Evolutionary conservation across 1,139 yeast genomes (phyloP), one percentile per base, ranked within the genome.

Genomic region (Waltiozyma sp.): DNA sequence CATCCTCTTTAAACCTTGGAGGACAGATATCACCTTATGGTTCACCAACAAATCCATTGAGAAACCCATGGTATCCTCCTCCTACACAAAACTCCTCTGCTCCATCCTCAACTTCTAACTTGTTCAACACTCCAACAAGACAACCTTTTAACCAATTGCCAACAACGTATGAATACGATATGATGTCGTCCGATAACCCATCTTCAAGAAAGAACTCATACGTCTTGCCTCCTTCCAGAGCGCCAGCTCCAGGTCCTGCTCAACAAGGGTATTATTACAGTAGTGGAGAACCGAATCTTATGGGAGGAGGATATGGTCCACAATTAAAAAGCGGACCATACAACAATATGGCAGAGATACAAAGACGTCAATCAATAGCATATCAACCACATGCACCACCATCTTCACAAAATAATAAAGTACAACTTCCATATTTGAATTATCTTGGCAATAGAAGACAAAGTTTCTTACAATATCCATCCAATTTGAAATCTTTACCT

Each of bases 361-460:
- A 59, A 38, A 53, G 73, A 49, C 56, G 73, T 41, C 65, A 68
- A 19, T 67, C 72, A 4, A 52, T 55, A 16, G 58, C 59, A 2
- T 42, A 55, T 1, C 52, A 49, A 34, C 55, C 41, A 44, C 48
- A 43, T 18, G 49, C 41, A 23, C 44, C 40, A 19, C 49, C 42
- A 37, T 47, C 42, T 38, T 42, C 38, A 28, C 47, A 41, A 21
- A 39, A 23, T 15, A 46, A 39, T 31, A 46, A 43, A 18, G 41
- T 43, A 14, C 41, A 40, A 24, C 41, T 41, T 9, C 44, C 43
- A 33, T 44, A 39, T 37, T 41, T 40, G 21, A 41, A 43, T 28
- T 38, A 40, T 11, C 43, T 45, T 13, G 34, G 15, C 34, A 31
- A 14, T 8, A 43, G 57, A 45, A 45, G 54, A 38, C 52, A 49